phyloP scores from a whole-genome alignment of 176 grass and related monocot species.

The Ensete glaucum region DNA sequence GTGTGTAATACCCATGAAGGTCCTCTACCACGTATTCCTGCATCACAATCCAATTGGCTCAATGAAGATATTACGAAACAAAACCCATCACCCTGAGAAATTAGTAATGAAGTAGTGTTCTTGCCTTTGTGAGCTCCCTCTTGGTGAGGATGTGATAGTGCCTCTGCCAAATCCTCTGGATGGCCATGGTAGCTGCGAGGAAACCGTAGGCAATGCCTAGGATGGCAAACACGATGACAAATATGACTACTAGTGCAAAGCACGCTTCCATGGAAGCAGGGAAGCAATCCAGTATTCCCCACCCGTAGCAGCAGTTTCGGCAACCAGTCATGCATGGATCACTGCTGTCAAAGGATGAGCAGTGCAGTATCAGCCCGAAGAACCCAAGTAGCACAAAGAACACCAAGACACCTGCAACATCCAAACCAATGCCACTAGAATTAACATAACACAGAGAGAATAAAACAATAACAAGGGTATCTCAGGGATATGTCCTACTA shows the following conservation, averaged over 20 bases:
- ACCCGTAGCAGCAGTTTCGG: slow-evolving; percentile 96
- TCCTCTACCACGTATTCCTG: slow-evolving; percentile 97
- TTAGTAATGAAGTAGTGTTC: background rate
- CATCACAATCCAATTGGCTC: background rate
- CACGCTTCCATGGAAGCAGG: slow-evolving; percentile 91
- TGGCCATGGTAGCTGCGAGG: slow-evolving; percentile 71
- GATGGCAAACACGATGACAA: slow-evolving; percentile 84
- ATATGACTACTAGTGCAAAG: slow-evolving; percentile 82
- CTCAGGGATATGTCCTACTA: background rate
- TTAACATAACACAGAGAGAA: background rate
- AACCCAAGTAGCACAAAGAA: slow-evolving; percentile 97
- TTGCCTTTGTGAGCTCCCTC: slow-evolving; percentile 91
- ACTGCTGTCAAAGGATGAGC: slow-evolving; percentile 67
- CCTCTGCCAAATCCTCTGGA: slow-evolving; percentile 96
- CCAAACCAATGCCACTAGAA: background rate
- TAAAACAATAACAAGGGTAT: too few species aligned
- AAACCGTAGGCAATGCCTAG: slow-evolving; percentile 88
- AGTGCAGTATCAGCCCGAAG: slow-evolving; percentile 78
- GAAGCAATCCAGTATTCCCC: slow-evolving; percentile 89
- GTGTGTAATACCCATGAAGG: slow-evolving; percentile 58
- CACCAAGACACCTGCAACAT: slow-evolving; percentile 66
- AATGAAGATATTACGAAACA: background rate
- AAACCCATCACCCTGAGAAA: background rate
- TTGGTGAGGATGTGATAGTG: slow-evolving; percentile 98
- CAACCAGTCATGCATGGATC: slow-evolving; percentile 81